Evolutionary conservation across 2,329 filamentous ascomycete genomes (phyloP), one percentile per base, ranked within the genome.

Genomic region (Cladophialophora carrionii): DNA sequence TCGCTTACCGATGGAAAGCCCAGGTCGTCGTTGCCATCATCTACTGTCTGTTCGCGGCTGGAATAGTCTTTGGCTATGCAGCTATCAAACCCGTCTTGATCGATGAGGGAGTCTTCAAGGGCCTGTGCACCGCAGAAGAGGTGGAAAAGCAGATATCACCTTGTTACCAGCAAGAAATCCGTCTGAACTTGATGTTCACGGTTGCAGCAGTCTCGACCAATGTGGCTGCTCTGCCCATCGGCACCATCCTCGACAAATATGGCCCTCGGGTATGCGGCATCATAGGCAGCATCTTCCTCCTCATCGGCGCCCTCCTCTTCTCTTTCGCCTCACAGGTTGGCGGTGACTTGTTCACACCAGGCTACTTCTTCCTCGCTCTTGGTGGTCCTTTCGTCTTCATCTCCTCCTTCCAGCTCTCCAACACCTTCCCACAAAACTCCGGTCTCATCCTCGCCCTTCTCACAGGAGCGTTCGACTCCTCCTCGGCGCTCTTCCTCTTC

Each of bases 151-250:
- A 79, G 2, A 78, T 81, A 0, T 78, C 79, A 63, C 79, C 85
- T 20, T 88, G 86, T 73, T 85, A 83, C 66, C 80, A 81, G 66
- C 86, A 88, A 72, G 84, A 85, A 70, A 75, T 86, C 61, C 75
- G 82, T 65, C 83, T 96, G 63, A 96, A 96, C 76, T 81, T 96
- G 70, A 96, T 96, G 90, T 96, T 96, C 81, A 96, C 92, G 5
- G 85, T 92, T 31, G 92, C 92, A 12, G 92, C 92, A 14, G 92
- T 96, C 9, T 90, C 86, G 6, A 96, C 92, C 46, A 96, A 96
- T 73, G 89, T 96, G 12, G 91, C 88, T 48, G 92, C 93, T 12
- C 82, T 96, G 6, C 91, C 92, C 1, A 87, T 96, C 10, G 93
- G 93, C 53, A 90, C 91, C 2, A 89, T 96, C 52, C 84, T 96